These are phyloP conservation scores for Boletus rubescentipes DNA, from an alignment of 768 basidiomycete species.

Conservation along the genomic window DNA sequence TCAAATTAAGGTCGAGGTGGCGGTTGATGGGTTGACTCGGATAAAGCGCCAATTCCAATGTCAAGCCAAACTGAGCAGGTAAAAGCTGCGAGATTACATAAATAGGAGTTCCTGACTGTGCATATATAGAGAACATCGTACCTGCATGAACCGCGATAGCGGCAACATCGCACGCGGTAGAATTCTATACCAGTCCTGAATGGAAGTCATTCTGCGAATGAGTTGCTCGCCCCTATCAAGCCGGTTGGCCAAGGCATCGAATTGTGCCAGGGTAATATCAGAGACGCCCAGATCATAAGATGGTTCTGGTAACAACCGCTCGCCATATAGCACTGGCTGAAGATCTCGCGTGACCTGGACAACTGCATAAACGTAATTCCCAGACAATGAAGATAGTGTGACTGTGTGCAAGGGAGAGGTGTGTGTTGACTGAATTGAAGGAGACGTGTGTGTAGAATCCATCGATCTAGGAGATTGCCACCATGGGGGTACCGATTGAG, in stretches of 20 bases:
- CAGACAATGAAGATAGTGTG: slow-evolving; percentile 86
- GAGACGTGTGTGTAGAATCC: slow-evolving; percentile 67
- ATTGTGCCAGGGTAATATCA: slow-evolving; percentile 83
- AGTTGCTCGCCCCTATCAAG: slow-evolving; percentile 43
- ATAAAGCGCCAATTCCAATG: slow-evolving; percentile 76
- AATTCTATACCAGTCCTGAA: slow-evolving; percentile 46
- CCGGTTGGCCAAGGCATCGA: slow-evolving; percentile 59
- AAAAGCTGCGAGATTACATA: slow-evolving; percentile 44
- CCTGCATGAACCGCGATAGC: slow-evolving; percentile 73
- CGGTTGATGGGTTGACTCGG: slow-evolving; percentile 47
- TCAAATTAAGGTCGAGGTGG: slow-evolving; percentile 70
- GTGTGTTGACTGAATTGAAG: slow-evolving; percentile 57
- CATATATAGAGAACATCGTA: slow-evolving; percentile 34
- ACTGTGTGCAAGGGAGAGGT: slow-evolving; percentile 54
- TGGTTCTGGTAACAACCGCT: slow-evolving; percentile 72
- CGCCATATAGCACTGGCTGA: slow-evolving; percentile 81
- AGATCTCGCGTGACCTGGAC: slow-evolving; percentile 92
- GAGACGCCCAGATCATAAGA: slow-evolving; percentile 77
- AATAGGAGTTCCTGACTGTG: slow-evolving; percentile 1
- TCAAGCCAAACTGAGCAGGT: slow-evolving; percentile 65
- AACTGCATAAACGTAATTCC: slow-evolving; percentile 81
- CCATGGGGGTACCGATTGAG: slow-evolving; percentile 38
- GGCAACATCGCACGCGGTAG: slow-evolving; percentile 63
- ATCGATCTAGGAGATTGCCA: slow-evolving; percentile 33
- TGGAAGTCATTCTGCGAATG: slow-evolving; percentile 30